Percentiles rank a stretch among this genome's conserved stretches.
Conservation (phyloP, 345 rosid genomes). For the Eucalyptus polyanthemos region DNA sequence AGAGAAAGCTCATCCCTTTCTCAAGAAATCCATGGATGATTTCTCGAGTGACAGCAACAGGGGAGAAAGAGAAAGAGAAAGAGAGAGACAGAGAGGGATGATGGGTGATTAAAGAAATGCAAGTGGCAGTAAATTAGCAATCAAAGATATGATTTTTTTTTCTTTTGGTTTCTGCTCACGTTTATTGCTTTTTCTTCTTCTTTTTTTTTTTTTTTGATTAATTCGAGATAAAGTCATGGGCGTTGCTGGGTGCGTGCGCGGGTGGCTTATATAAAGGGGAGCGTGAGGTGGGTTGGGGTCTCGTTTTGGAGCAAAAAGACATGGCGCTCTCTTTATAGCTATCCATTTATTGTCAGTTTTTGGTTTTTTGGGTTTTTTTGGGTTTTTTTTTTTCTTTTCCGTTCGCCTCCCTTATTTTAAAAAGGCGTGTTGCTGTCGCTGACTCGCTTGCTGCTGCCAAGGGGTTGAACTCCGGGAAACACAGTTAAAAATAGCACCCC, state of each 20-base stretch:
- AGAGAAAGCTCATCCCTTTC: neutral
- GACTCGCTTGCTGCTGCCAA: neutral
- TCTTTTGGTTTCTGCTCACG: neutral
- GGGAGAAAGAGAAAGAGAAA: neutral
- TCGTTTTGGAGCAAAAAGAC: slow-evolving; percentile 24
- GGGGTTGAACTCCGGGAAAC: neutral
- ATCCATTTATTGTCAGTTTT: slow-evolving; percentile 37
- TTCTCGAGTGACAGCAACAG: neutral
- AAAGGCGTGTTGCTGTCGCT: neutral
- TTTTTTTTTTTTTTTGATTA: neutral
- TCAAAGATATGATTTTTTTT: neutral
- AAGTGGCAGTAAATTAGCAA: neutral
- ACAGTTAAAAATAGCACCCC: neutral
- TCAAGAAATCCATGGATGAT: neutral
- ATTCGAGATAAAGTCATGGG: neutral
- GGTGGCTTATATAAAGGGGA: neutral
- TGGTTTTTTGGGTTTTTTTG: neutral
- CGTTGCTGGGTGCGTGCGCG: neutral
- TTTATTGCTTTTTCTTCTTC: neutral
- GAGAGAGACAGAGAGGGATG: neutral
- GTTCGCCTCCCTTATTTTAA: neutral
- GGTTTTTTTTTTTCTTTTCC: neutral
- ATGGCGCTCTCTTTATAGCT: slow-evolving; percentile 29
- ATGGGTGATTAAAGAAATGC: neutral
- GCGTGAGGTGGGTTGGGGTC: neutral